These are phyloP conservation scores for Pseudopediastrum boryanum DNA, from an alignment of 139 green algal species.

Conservation along the genomic window DNA sequence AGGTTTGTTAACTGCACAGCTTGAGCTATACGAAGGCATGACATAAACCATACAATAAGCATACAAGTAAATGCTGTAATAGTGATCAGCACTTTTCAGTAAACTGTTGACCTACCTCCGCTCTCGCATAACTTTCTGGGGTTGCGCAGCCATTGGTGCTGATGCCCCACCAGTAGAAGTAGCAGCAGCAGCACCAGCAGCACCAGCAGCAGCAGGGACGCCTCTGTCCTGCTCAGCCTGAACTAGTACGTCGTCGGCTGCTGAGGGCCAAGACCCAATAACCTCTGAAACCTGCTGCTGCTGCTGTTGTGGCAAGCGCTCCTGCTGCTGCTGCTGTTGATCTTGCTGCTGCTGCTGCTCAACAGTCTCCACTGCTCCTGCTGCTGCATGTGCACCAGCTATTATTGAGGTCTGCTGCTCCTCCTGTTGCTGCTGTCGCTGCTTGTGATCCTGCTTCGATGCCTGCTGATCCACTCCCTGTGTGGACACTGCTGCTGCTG, in stretches of 20 bases:
- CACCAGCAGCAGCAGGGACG: not conserved
- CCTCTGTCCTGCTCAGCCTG: not conserved
- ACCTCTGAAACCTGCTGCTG: not conserved
- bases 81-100: too few species aligned
- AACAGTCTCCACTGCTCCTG: not conserved
- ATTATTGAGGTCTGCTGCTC: too few species aligned
- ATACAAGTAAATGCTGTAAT: too few species aligned
- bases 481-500: not conserved
- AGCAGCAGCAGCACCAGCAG: not conserved
- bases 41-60: too few species aligned
- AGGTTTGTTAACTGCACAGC: too few species aligned
- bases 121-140: slow-evolving; percentile 41
- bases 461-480: not conserved
- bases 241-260: not conserved
- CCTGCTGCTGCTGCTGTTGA: not conserved
- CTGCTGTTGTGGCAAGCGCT: slow-evolving; percentile 15
- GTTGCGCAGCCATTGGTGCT: slow-evolving; percentile 18
- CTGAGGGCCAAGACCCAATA: not conserved
- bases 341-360: slow-evolving; percentile 2
- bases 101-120: slow-evolving; percentile 44
- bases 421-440: slow-evolving; percentile 17
- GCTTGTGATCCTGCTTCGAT: not conserved
- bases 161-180: not conserved
- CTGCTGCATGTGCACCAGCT: too few species aligned
- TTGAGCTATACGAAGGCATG: too few species aligned